Base-by-base conservation (phyloP, 164 flowering plant species). In the Chimonanthus salicifolius region DNA sequence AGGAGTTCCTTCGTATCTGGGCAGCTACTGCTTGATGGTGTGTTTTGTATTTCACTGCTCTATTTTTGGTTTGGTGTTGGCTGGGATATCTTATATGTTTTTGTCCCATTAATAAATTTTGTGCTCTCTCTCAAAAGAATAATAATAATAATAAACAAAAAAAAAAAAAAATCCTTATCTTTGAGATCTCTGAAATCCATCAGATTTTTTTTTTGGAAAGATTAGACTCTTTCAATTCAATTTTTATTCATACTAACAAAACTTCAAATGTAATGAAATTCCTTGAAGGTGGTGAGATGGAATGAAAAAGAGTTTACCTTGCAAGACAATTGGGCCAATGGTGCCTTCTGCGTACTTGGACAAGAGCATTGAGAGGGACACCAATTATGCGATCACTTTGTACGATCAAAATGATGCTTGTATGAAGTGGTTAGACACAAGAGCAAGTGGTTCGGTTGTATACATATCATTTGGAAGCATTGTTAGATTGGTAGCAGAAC, bases 401-500 rank as follows among this genome's bases (percentile, higher is more conserved):
- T 78, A 72, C 48, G 71, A 78, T 46, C 60, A 77, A 2, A 4
- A 0, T 0, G 69, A 58, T 0, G 47, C 45, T 13, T 83, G 86
- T 76, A 64, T 77, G 62, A 65, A 72, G 2, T 85, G 88, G 89
- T 76, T 87, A 2, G 65, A 79, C 47, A 9, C 65, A 0, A 84
- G 72, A 76, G 74, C 47, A 51, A 13, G 54, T 1, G 67, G 68
- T 7, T 87, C 87, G 0, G 88, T 85, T 0, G 78, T 84, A 10
- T 87, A 87, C 20, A 74, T 80, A 0, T 82, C 89, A 0, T 82
- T 82, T 65, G 86, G 91, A 51, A 81, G 82, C 79, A 3, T 77
- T 72, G 86, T 82, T 0, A 46, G 18, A 7, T 18, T 83, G 47
- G 67, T 54, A 3, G 68, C 60, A 6, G 74, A 82, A 65, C 84